Evolutionary conservation across 2,329 filamentous ascomycete species (phyloP).

Genomic region (Cordyceps pruinosa): DNA sequence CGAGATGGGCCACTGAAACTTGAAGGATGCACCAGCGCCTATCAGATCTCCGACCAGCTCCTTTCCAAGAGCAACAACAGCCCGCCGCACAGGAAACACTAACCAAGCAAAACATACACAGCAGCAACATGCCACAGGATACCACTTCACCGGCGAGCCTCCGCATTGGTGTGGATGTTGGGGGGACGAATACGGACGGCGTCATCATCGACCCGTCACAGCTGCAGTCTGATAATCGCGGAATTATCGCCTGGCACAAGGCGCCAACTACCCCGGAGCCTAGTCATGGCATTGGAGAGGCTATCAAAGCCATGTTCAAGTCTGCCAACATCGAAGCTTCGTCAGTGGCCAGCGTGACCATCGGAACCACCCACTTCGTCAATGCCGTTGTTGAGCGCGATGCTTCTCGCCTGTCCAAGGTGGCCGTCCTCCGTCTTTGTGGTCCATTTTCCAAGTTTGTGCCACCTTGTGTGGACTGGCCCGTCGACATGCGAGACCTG

Average conservation of each 20-base stretch:
- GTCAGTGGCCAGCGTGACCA: constrained; percentile 41
- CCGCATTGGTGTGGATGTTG: constrained; percentile 40
- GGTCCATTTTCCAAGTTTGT: constrained; percentile 46
- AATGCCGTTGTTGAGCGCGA: constrained; percentile 52
- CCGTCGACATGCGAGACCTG: constrained; percentile 38
- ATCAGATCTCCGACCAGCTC: not conserved
- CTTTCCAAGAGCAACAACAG: not conserved
- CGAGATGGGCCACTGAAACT: not conserved
- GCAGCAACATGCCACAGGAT: not conserved
- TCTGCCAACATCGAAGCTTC: constrained; percentile 25
- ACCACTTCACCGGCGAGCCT: constrained; percentile 17
- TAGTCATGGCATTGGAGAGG: constrained; percentile 38
- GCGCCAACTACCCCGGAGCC: constrained; percentile 41
- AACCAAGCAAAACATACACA: not conserved
- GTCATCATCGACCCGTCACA: constrained; percentile 40
- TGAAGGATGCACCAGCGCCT: not conserved
- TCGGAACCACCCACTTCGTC: constrained; percentile 52
- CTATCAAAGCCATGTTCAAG: constrained; percentile 37
- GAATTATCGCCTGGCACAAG: constrained; percentile 44
- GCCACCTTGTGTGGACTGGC: constrained; percentile 48
- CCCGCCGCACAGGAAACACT: not conserved
- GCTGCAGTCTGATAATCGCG: constrained; percentile 28
- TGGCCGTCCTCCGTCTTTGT: constrained; percentile 49
- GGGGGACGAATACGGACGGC: constrained; percentile 48
- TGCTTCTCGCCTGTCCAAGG: constrained; percentile 36